Evolutionary conservation across 2,329 filamentous ascomycete genomes (phyloP).

Genomic region (Lasiodiplodia hormozganensis): DNA sequence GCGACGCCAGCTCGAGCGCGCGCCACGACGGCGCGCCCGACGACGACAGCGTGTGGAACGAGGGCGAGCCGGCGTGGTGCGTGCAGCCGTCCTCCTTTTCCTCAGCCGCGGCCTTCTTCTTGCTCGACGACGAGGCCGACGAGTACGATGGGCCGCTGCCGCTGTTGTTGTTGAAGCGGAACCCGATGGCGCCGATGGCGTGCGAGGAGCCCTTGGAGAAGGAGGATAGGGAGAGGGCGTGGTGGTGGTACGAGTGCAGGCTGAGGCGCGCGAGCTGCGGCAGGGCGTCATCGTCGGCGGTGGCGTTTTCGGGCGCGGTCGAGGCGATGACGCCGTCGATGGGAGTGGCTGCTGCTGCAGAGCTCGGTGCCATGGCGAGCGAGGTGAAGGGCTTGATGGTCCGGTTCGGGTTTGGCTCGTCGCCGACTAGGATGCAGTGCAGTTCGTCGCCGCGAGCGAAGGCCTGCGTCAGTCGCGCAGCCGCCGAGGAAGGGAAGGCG

Average conservation of each 20-base stretch:
- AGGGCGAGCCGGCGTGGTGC: constrained; percentile 34
- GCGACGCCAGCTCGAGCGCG: constrained; percentile 21
- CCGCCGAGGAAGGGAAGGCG: constrained; percentile 32
- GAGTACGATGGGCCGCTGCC: neutral
- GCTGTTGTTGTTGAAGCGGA: constrained; percentile 29
- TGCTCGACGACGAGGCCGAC: neutral
- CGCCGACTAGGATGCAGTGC: constrained; percentile 40
- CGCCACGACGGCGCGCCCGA: constrained; percentile 4
- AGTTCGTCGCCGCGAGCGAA: constrained; percentile 34
- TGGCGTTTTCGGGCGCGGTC: too few relatives aligned
- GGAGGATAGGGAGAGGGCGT: constrained; percentile 31
- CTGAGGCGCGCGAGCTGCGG: constrained; percentile 33
- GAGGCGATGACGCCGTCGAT: neutral
- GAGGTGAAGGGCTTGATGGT: constrained; percentile 39
- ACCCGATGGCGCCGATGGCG: constrained; percentile 37
- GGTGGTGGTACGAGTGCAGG: constrained; percentile 37
- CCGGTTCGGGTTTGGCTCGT: constrained; percentile 35
- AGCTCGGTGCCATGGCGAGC: constrained; percentile 34
- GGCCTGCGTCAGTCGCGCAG: constrained; percentile 25
- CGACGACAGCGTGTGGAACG: neutral
- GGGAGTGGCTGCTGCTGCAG: neutral
- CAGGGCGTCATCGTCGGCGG: constrained; percentile 10
- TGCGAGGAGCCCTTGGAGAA: constrained; percentile 34
- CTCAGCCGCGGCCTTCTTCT: constrained; percentile 29
- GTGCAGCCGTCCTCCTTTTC: constrained; percentile 34